A percentile compares a stretch with the other conserved stretches of the same genome.
phyloP scores from a whole-genome alignment of 2,329 filamentous ascomycete species.

The Leptographium radiaticola region DNA sequence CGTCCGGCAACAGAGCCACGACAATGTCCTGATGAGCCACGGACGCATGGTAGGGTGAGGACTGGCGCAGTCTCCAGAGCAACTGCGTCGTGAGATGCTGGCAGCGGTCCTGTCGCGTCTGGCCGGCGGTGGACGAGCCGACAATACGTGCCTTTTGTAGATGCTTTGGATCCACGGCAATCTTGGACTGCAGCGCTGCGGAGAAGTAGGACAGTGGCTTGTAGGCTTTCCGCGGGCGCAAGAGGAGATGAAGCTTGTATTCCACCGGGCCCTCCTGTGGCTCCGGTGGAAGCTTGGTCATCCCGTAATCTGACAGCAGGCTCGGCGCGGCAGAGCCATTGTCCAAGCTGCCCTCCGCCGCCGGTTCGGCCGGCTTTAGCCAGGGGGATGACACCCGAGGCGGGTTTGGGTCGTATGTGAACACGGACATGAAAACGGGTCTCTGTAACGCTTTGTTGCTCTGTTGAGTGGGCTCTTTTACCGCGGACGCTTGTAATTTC shows the following conservation, averaged over 20 bases:
- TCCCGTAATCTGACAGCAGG: constrained; percentile 46
- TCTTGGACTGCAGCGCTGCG: constrained; percentile 19
- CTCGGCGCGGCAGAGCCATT: constrained; percentile 17
- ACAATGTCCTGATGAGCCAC: constrained; percentile 57
- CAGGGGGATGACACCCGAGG: constrained; percentile 85
- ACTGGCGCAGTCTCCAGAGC: constrained; percentile 89
- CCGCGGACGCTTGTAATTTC: neutral
- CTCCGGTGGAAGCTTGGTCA: constrained; percentile 73
- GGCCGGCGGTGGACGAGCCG: constrained; percentile 23
- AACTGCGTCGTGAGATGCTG: constrained; percentile 91
- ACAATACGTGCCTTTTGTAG: constrained; percentile 13
- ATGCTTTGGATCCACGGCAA: constrained; percentile 15
- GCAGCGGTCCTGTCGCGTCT: constrained; percentile 69
- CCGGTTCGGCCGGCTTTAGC: constrained; percentile 41
- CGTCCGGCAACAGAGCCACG: constrained; percentile 56
- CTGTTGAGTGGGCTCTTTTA: neutral
- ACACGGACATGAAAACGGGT: constrained; percentile 59
- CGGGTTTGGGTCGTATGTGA: constrained; percentile 84
- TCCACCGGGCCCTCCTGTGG: constrained; percentile 90
- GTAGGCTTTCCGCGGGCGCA: constrained; percentile 66
- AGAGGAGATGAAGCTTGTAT: constrained; percentile 85
- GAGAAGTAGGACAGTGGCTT: constrained; percentile 43
- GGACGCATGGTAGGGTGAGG: constrained; percentile 77
- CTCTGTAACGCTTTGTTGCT: neutral
- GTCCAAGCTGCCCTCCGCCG: constrained; percentile 17